phyloP scores from a whole-genome alignment of 2,329 filamentous ascomycete genomes.

The Tolypocladium sp. region DNA sequence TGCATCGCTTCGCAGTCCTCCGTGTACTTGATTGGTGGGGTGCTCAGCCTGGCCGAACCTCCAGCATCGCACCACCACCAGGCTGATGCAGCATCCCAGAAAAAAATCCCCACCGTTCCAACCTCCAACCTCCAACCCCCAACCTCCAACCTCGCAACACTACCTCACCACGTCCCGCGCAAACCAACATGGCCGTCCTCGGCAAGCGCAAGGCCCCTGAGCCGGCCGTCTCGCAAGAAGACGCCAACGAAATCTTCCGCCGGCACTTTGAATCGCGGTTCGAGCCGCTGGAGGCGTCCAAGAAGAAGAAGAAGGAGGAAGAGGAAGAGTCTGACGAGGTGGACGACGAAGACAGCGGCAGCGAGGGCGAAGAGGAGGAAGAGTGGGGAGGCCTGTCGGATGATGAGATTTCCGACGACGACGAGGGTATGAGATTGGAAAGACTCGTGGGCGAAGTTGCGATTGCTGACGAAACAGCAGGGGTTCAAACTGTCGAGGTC shows the following conservation, averaged over 20 bases:
- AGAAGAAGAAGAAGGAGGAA: neutral
- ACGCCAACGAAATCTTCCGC: constrained; percentile 67
- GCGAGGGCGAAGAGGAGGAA: constrained; percentile 25
- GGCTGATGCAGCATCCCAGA: neutral
- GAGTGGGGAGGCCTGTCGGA: constrained; percentile 19
- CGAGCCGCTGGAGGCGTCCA: constrained; percentile 51
- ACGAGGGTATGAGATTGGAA: constrained; percentile 10
- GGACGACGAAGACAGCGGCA: constrained; percentile 11
- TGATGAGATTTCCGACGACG: constrained; percentile 14
- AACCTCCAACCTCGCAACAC: neutral
- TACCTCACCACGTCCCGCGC: neutral
- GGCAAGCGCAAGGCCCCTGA: constrained; percentile 39
- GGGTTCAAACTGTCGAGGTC: constrained; percentile 39
- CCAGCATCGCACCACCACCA: neutral
- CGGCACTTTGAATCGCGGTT: constrained; percentile 86
- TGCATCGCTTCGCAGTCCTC: neutral
- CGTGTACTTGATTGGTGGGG: neutral
- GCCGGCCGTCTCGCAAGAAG: constrained; percentile 29
- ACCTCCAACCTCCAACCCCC: neutral
- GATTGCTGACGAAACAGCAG: constrained; percentile 3
- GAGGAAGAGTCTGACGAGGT: constrained; percentile 26
- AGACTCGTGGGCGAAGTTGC: neutral
- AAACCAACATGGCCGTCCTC: constrained; percentile 29
- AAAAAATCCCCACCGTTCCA: neutral
- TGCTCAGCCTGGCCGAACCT: neutral